phyloP scores from a whole-genome alignment of 495 filamentous ascomycete genomes.

The Aspergillus taichungensis region DNA sequence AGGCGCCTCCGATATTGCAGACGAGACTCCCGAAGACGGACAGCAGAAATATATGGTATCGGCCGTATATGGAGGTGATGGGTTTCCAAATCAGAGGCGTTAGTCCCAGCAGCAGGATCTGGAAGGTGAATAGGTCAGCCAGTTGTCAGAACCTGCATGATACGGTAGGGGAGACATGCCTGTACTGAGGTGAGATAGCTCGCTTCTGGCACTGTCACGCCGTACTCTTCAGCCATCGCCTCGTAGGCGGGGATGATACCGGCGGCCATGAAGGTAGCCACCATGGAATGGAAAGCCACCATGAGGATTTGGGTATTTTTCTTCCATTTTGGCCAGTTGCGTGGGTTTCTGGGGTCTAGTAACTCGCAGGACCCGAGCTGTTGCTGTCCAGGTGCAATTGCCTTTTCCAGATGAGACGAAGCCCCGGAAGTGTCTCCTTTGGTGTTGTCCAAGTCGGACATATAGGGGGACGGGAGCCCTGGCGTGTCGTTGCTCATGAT shows the following conservation, averaged over 20 bases:
- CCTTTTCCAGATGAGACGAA: not conserved
- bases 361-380: not conserved
- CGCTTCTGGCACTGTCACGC: slow-evolving; percentile 15
- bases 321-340: slow-evolving; percentile 23
- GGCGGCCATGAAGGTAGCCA: slow-evolving; percentile 26
- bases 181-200: slow-evolving; percentile 26
- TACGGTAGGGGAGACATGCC: slow-evolving; percentile 6
- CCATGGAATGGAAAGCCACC: slow-evolving; percentile 29
- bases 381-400: not conserved
- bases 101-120: slow-evolving; percentile 26
- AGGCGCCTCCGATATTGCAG: slow-evolving; percentile 27
- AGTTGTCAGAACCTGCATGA: not conserved
- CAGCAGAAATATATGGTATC: slow-evolving; percentile 20
- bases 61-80: slow-evolving; percentile 21
- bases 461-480: too few relatives aligned
- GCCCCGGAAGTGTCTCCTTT: not conserved
- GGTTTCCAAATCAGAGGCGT: slow-evolving; percentile 25
- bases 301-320: slow-evolving; percentile 27
- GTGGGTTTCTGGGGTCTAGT: slow-evolving; percentile 13
- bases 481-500: too few relatives aligned
- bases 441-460: not conserved
- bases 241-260: slow-evolving; percentile 27
- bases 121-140: not conserved
- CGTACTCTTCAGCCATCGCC: slow-evolving; percentile 16
- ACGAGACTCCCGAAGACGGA: slow-evolving; percentile 25